These are phyloP conservation scores for Paracoccidioides brasiliensis DNA, from an alignment of 2,329 filamentous ascomycete species.

Conservation along the genomic window DNA sequence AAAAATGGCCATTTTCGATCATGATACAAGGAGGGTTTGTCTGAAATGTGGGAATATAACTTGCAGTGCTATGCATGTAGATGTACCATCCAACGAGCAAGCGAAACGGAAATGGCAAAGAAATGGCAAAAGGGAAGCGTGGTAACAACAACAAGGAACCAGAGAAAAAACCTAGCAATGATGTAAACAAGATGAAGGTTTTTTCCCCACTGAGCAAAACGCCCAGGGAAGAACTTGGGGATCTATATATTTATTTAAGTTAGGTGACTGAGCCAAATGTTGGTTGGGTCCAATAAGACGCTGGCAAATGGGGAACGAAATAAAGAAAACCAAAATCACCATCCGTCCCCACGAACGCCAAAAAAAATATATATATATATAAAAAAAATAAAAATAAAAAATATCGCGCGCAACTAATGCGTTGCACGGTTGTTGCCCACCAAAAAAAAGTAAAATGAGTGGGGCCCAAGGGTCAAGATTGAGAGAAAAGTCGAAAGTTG, in stretches of 20 bases:
- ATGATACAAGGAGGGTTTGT: neutral
- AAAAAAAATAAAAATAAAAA: neutral
- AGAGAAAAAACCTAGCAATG: neutral
- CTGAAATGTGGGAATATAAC: neutral
- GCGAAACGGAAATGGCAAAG: neutral
- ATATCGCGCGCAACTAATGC: neutral
- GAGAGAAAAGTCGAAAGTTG: neutral
- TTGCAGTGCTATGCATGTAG: neutral
- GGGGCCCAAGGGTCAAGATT: slow-evolving; percentile 1
- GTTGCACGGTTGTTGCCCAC: neutral
- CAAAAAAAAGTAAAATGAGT: slow-evolving; percentile 1
- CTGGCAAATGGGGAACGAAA: neutral
- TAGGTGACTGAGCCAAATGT: neutral
- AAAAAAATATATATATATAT: neutral
- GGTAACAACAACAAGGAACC: neutral
- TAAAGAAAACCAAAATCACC: neutral
- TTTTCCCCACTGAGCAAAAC: neutral
- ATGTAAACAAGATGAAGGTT: neutral
- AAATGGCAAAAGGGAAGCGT: neutral
- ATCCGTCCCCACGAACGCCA: neutral
- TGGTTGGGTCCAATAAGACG: neutral
- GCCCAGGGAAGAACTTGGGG: neutral
- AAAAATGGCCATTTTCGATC: neutral
- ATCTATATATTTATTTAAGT: neutral
- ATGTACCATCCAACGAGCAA: neutral